Evolutionary conservation across 1,284 basidiomycete species (phyloP), one percentile per base, ranked within the genome.

Genomic region (Fomitopsis pinicola): DNA sequence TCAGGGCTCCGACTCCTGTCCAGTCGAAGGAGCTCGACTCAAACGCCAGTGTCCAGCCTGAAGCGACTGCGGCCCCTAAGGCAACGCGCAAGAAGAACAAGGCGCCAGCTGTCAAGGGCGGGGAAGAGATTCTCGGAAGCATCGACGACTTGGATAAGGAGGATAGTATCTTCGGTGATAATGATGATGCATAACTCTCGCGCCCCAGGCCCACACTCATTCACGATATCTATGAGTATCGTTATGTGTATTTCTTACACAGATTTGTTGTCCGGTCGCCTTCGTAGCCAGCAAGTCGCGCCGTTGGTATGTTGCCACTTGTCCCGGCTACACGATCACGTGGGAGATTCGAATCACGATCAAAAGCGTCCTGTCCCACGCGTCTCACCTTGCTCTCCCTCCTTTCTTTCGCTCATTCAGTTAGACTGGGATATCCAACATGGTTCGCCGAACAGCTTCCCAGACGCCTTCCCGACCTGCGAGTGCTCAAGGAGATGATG

Each of bases 1-100:
- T 92, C 62, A 78, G 80, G 33, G 78, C 79, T 1, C 84, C 85
- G 0, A 74, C 78, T 4, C 78, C 78, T 15, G 74, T 73, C 7
- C 66, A 68, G 10, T 68, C 65, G 14, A 60, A 59, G 6, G 65
- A 70, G 44, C 55, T 66, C 10, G 59, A 63, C 44, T 33, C 42
- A 9, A 42, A 55, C 19, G 12, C 36, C 35, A 1, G 10, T 9
- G 8, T 15, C 30, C 57, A 58, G 10, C 10, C 54, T 9, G 33
- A 28, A 58, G 42, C 17, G 4, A 30, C 26, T 3, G 26, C 33
- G 3, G 44, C 54, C 3, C 57, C 61, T 45, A 44, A 54, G 15
- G 44, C 28, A 1, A 40, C 55, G 17, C 66, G 68, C 38, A 72
- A 74, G 59, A 69, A 73, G 59, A 73, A 71, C 57, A 62, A 56